Evolutionary conservation across 345 rosid species (phyloP).

Genomic region (Gossypium bickii): DNA sequence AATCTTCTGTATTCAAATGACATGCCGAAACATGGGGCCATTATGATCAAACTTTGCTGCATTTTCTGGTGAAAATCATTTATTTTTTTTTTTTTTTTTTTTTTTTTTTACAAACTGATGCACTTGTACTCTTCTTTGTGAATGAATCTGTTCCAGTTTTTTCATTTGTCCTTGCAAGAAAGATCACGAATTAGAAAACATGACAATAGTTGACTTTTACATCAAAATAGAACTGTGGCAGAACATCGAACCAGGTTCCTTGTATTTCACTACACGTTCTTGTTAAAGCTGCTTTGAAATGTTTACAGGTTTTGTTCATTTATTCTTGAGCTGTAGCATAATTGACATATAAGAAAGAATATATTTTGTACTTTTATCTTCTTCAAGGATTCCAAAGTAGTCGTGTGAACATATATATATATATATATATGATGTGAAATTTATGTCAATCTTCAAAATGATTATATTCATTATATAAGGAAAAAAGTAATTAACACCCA

Average conservation of each 20-base stretch:
- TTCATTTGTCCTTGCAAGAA: not conserved
- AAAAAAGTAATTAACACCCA: not conserved
- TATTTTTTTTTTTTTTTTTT: too few species aligned
- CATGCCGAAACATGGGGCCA: constrained; percentile 1
- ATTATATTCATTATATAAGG: not conserved
- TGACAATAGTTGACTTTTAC: constrained; percentile 22
- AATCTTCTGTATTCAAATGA: not conserved
- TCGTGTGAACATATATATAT: not conserved
- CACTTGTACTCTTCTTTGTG: constrained; percentile 2
- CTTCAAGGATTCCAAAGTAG: not conserved
- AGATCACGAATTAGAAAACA: not conserved
- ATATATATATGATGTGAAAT: not conserved
- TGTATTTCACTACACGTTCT: constrained; percentile 13
- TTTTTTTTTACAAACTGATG: not conserved
- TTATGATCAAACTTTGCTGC: not conserved
- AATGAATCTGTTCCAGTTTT: not conserved
- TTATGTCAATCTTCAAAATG: not conserved
- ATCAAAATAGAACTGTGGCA: not conserved
- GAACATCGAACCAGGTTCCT: constrained; percentile 32
- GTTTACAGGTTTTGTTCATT: constrained; percentile 16
- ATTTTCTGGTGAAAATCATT: not conserved
- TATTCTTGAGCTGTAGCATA: constrained; percentile 17
- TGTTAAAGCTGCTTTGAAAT: constrained; percentile 25
- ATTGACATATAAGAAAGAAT: not conserved
- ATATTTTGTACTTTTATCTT: not conserved